Evolutionary conservation across 2,329 filamentous ascomycete genomes (phyloP).

Genomic region (Sporothrix mexicana): DNA sequence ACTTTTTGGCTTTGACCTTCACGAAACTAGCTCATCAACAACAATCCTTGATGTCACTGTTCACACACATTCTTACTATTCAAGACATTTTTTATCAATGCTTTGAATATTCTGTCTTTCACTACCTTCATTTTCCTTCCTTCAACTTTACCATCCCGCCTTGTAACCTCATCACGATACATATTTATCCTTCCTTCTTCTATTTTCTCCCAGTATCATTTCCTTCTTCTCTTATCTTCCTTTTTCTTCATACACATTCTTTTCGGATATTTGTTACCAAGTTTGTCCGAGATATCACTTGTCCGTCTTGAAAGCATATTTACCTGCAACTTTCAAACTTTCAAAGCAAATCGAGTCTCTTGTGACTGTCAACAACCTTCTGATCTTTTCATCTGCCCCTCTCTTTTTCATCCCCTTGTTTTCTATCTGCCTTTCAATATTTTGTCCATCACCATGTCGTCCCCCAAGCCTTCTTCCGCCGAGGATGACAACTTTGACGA

Average conservation of each 20-base stretch:
- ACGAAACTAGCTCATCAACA: not conserved
- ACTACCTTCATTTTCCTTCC: not conserved
- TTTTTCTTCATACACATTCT: not conserved
- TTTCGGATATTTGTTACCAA: not conserved
- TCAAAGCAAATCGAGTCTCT: not conserved
- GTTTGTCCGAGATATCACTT: not conserved
- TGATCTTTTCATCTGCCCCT: not conserved
- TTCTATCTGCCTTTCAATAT: not conserved
- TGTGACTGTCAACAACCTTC: not conserved
- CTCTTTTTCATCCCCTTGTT: not conserved
- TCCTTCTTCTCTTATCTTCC: not conserved
- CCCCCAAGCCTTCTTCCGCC: not conserved
- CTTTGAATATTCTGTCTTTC: not conserved
- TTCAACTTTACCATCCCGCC: not conserved
- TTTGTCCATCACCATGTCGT: not conserved
- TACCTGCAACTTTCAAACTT: not conserved
- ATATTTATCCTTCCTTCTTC: conserved; percentile 12
- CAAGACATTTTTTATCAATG: not conserved
- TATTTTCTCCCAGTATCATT: not conserved
- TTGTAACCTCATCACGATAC: not conserved
- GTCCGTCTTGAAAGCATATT: conserved; percentile 3
- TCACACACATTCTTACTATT: not conserved
- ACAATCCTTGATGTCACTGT: not conserved
- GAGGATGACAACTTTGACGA: conserved; percentile 23
- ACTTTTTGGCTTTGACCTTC: not conserved